These are phyloP conservation scores for Carpinus fangiana DNA, from an alignment of 306 rosid genomes.

Conservation along the genomic window DNA sequence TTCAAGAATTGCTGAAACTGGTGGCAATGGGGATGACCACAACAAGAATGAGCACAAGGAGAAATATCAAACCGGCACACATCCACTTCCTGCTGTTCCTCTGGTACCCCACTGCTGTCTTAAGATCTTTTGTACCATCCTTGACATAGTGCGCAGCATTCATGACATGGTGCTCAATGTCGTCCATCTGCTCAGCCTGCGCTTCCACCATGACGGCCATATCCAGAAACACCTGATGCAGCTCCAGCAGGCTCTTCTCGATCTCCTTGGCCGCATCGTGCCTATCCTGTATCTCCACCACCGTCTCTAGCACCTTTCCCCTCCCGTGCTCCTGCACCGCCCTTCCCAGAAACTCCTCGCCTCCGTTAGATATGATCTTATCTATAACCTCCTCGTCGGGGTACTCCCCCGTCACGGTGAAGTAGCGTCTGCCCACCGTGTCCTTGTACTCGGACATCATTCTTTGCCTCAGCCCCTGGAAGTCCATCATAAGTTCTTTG, in stretches of 20 bases:
- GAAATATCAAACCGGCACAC: conserved; percentile 61
- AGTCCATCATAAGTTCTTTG: conserved; percentile 88
- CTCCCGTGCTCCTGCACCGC: conserved; percentile 74
- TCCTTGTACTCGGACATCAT: conserved; percentile 85
- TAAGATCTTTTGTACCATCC: conserved; percentile 66
- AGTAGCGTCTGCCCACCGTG: conserved; percentile 74
- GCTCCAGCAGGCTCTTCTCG: conserved; percentile 76
- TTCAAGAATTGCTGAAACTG: conserved; percentile 54
- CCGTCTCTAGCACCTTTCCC: conserved; percentile 80
- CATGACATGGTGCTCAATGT: conserved; percentile 81
- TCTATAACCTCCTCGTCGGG: conserved; percentile 80
- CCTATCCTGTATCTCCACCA: conserved; percentile 85
- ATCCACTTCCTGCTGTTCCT: conserved; percentile 67
- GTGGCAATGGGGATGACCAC: conserved; percentile 60
- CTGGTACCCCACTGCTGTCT: conserved; percentile 57
- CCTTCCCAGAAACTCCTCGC: conserved; percentile 55
- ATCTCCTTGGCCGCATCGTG: conserved; percentile 73
- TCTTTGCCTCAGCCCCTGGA: conserved; percentile 70
- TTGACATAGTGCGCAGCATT: conserved; percentile 71
- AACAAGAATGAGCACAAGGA: conserved; percentile 55
- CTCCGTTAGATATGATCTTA: conserved; percentile 69
- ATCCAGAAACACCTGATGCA: conserved; percentile 81
- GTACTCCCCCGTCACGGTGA: conserved; percentile 74
- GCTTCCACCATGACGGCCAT: conserved; percentile 98
- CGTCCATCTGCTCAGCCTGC: conserved; percentile 90